Base-by-base conservation (phyloP, 2,329 filamentous ascomycete species). In the Torrubiella hemipterigena region DNA sequence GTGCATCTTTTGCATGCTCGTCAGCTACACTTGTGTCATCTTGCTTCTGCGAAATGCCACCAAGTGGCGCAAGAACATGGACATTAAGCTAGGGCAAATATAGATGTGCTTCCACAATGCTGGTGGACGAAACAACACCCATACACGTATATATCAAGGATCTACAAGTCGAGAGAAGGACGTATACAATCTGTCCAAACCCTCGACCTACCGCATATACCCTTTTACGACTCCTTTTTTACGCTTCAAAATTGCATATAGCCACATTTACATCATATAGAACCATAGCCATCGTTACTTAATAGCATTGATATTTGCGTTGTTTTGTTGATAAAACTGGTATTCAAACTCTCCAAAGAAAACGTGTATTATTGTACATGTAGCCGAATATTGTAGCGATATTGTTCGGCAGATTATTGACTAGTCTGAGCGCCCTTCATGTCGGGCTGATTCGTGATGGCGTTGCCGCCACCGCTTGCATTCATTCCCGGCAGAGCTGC, bases 401-500 rank as follows among this genome's bases (percentile, higher is more conserved):
- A n/a, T n/a, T n/a, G n/a, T n/a, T n/a, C n/a, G n/a, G n/a, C n/a
- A n/a, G n/a, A n/a, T n/a, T n/a, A n/a, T n/a, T n/a, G n/a, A n/a
- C n/a, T n/a, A n/a, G n/a, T n/a, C n/a, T n/a, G n/a, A n/a, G n/a
- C n/a, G n/a, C n/a, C n/a, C n/a, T n/a, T n/a, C n/a, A n/a, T n/a
- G n/a, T n/a, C n/a, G n/a, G n/a, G n/a, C n/a, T n/a, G n/a, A n/a
- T n/a, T n/a, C n/a, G n/a, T n/a, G n/a, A n/a, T n/a, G n/a, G n/a
- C n/a, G n/a, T n/a, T n/a, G n/a, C n/a, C n/a, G n/a, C 65, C 64
- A 6, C 58, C 64, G 36, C 59, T 62, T 25, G 62, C 63, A 19
- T 49, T 48, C 37, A 49, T 27, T 31, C 53, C 61, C 24, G 53
- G 37, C 3, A 69, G 38, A 1, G 48, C 63, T 1, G 45, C 42